These are phyloP conservation scores for Blastomyces gilchristii DNA, from an alignment of 2,329 filamentous ascomycete species.

Conservation along the genomic window DNA sequence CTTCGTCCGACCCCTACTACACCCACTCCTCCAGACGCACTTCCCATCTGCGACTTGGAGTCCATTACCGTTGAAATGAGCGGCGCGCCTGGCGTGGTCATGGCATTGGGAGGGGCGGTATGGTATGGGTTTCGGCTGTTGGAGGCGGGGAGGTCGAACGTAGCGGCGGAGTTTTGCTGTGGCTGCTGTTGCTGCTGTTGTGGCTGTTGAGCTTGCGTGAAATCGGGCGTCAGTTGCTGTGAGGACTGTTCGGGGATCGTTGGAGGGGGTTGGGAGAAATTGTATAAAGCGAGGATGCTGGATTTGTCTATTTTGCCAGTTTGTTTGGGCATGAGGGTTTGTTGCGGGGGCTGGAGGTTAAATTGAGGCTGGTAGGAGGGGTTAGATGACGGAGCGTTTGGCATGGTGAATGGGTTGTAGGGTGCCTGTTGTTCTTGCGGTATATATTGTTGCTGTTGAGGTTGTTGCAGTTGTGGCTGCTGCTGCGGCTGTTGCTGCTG, in stretches of 20 bases:
- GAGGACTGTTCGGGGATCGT: constrained; percentile 27
- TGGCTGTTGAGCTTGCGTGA: constrained; percentile 23
- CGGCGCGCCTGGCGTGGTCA: not conserved
- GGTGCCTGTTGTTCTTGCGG: constrained; percentile 17
- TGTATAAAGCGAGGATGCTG: constrained; percentile 39
- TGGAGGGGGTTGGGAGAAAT: constrained; percentile 31
- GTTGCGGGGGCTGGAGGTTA: constrained; percentile 12
- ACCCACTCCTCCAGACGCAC: not conserved
- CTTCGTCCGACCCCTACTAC: not conserved
- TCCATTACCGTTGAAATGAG: not conserved
- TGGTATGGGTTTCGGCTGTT: constrained; percentile 28
- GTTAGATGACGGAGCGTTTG: constrained; percentile 12
- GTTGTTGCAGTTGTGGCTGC: constrained; percentile 16
- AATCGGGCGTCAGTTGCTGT: constrained; percentile 19
- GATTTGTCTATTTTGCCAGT: constrained; percentile 38
- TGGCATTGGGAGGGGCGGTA: constrained; percentile 12
- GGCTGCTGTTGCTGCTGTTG: constrained; percentile 5
- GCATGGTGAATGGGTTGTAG: constrained; percentile 28
- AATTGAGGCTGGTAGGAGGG: constrained; percentile 8
- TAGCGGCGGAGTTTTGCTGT: constrained; percentile 4
- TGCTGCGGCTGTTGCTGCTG: constrained; percentile 20
- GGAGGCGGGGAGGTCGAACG: constrained; percentile 3
- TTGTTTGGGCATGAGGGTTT: constrained; percentile 28
- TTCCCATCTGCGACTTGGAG: constrained; percentile 2
- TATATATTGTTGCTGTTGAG: constrained; percentile 1